These are phyloP conservation scores for Cyberlindnera americana DNA, from an alignment of 805 yeast species.

Conservation along the genomic window DNA sequence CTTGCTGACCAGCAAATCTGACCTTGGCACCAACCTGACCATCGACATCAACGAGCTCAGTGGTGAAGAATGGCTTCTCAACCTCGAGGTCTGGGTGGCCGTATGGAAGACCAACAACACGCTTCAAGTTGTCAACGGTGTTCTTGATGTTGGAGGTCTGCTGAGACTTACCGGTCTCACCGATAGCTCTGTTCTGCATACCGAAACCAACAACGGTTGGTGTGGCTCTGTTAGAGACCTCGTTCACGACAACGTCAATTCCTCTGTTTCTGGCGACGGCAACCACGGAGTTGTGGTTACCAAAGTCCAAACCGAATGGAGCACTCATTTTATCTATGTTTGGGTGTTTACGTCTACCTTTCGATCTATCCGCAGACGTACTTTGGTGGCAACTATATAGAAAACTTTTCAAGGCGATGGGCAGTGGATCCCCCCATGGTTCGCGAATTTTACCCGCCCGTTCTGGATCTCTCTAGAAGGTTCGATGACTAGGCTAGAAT, in stretches of 20 bases:
- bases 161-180: slow-evolving; percentile 94
- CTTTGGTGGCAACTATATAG: slow-evolving; percentile 2
- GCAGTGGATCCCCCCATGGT: too few relatives aligned
- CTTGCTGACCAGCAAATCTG: slow-evolving; percentile 73
- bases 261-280: slow-evolving; percentile 98
- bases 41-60: slow-evolving; percentile 66
- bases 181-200: slow-evolving; percentile 80
- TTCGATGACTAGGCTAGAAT: slow-evolving; percentile 6
- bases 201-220: slow-evolving; percentile 94
- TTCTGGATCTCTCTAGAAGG: slow-evolving; percentile 8
- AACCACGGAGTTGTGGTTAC: slow-evolving; percentile 89
- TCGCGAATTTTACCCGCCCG: slow-evolving; percentile 4
- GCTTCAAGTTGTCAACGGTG: slow-evolving; percentile 92
- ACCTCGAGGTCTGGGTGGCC: slow-evolving; percentile 71
- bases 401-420: slow-evolving; percentile 13
- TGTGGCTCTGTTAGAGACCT: slow-evolving; percentile 96
- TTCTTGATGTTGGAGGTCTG: slow-evolving; percentile 95
- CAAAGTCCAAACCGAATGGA: slow-evolving; percentile 98
- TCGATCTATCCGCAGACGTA: background rate
- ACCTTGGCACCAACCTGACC: slow-evolving; percentile 86
- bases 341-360: background rate
- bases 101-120: slow-evolving; percentile 78
- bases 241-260: slow-evolving; percentile 96
- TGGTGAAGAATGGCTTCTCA: slow-evolving; percentile 73
- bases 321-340: slow-evolving; percentile 60